phyloP scores from a whole-genome alignment of 331 rosid species.

The Phaseolus coccineus region DNA sequence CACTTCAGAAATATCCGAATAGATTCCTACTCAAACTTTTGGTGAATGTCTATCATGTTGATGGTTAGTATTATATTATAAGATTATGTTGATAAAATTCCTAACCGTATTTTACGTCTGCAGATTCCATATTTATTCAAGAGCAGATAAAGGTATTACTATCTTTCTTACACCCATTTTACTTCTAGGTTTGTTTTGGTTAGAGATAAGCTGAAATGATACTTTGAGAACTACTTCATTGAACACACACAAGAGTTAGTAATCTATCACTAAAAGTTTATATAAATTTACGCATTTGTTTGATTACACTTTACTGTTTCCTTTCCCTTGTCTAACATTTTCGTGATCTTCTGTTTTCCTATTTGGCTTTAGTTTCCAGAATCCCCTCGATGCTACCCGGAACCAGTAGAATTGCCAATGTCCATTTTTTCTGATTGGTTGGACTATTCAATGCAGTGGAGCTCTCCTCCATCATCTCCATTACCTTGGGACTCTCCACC shows the following conservation, averaged over 20 bases:
- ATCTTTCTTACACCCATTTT: not conserved
- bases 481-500: conserved; percentile 42
- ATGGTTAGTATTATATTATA: not conserved
- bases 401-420: conserved; percentile 50
- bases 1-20: not conserved
- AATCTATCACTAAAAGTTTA: not conserved
- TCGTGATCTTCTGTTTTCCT: not conserved
- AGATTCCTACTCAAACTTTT: conserved; percentile 11
- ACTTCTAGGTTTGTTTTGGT: conserved; percentile 21
- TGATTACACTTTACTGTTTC: not conserved
- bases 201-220: not conserved
- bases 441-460: conserved; percentile 42
- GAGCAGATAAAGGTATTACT: conserved; percentile 46
- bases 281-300: not conserved
- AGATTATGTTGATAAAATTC: conserved; percentile 5
- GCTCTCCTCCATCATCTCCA: conserved; percentile 53
- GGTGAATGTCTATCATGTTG: not conserved
- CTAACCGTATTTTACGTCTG: conserved; percentile 35
- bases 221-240: conserved; percentile 12
- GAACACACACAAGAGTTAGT: not conserved
- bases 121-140: conserved; percentile 43
- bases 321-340: conserved; percentile 10
- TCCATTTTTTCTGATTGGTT: conserved; percentile 47
- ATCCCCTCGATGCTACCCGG: conserved; percentile 53
- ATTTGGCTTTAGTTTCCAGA: conserved; percentile 44